Conservation (phyloP, 1,139 yeast genomes). For the Kurtzmaniella natalensis region DNA sequence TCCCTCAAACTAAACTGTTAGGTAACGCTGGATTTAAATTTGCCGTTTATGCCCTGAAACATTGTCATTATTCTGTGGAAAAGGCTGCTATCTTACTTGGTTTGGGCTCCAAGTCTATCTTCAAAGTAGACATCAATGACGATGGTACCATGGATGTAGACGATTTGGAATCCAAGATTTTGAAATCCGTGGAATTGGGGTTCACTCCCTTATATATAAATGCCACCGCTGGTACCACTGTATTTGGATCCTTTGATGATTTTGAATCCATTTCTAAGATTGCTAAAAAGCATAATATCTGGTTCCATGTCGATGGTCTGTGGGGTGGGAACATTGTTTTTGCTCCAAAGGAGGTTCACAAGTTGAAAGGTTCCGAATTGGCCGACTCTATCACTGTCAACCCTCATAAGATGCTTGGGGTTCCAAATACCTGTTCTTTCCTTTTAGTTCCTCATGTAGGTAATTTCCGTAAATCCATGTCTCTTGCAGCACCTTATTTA, state of each 20-base stretch:
- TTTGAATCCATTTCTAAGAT: slow-evolving; percentile 51
- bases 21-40: slow-evolving; percentile 57
- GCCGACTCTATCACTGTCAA: slow-evolving; percentile 82
- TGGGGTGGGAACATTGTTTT: slow-evolving; percentile 89
- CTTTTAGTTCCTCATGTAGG: slow-evolving; percentile 66
- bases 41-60: slow-evolving; percentile 68
- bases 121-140: slow-evolving; percentile 55
- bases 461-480: slow-evolving; percentile 66
- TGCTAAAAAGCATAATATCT: slow-evolving; percentile 50
- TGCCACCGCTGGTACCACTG: slow-evolving; percentile 89
- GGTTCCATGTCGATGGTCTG: slow-evolving; percentile 87
- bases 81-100: slow-evolving; percentile 81
- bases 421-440: slow-evolving; percentile 83
- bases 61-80: slow-evolving; percentile 78
- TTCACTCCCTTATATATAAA: slow-evolving; percentile 71
- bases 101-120: slow-evolving; percentile 58
- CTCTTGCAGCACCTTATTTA: slow-evolving; percentile 74
- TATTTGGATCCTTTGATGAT: slow-evolving; percentile 78
- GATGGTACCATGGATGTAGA: slow-evolving; percentile 56
- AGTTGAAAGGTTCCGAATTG: slow-evolving; percentile 54
- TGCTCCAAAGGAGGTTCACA: slow-evolving; percentile 43
- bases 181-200: slow-evolving; percentile 44
- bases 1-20: slow-evolving; percentile 61
- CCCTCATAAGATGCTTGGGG: slow-evolving; percentile 91
- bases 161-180: slow-evolving; percentile 45